A percentile compares a stretch with the other conserved stretches of the same genome.
phyloP scores from a whole-genome alignment of 2,329 filamentous ascomycete genomes.

The Fusarium paranaense region DNA sequence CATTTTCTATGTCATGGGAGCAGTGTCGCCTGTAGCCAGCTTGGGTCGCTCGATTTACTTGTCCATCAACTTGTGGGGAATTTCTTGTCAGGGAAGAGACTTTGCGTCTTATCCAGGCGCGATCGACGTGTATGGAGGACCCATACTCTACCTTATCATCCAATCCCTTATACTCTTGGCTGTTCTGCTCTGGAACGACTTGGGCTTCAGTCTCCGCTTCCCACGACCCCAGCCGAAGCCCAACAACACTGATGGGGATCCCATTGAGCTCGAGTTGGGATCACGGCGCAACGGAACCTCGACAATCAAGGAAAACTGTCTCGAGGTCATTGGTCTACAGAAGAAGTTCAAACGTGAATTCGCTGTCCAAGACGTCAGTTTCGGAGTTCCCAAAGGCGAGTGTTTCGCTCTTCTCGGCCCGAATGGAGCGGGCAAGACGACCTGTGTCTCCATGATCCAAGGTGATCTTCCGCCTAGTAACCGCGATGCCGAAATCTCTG shows the following conservation, averaged over 20 bases:
- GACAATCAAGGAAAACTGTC: not conserved
- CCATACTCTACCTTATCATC: not conserved
- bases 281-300: not conserved
- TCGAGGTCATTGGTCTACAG: not conserved
- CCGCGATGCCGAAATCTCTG: slow-evolving; percentile 65
- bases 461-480: slow-evolving; percentile 9
- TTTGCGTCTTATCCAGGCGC: not conserved
- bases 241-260: not conserved
- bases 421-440: slow-evolving; percentile 22
- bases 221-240: not conserved
- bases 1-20: not conserved
- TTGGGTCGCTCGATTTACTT: slow-evolving; percentile 1
- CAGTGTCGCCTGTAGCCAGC: not conserved
- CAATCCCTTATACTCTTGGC: not conserved
- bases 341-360: slow-evolving; percentile 3
- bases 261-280: not conserved
- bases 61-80: not conserved
- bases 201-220: not conserved
- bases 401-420: slow-evolving; percentile 17
- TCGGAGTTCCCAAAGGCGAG: not conserved
- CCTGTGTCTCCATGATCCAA: slow-evolving; percentile 15
- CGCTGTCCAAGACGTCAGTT: not conserved
- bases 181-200: not conserved
- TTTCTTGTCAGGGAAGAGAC: not conserved
- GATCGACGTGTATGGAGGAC: not conserved